Evolutionary conservation across 305 asterid species (phyloP).

Genomic region (Solanum hybrid): DNA sequence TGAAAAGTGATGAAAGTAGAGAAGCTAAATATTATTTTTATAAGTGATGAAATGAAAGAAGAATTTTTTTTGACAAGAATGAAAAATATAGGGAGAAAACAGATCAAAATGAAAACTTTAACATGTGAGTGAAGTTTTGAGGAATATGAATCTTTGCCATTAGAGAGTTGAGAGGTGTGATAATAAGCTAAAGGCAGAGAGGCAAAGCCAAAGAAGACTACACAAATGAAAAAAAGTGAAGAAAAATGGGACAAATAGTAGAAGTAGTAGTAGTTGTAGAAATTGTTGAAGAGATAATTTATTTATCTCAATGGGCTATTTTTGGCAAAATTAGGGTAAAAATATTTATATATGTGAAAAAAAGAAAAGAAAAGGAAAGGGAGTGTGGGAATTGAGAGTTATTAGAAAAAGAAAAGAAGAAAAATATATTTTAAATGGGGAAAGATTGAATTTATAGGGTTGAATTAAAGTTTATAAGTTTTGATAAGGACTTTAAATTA

Average conservation of each 20-base stretch:
- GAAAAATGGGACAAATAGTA: constrained; percentile 4
- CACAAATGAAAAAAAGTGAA: constrained; percentile 5
- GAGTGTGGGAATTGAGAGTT: background rate
- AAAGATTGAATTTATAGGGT: background rate
- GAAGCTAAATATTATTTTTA: background rate
- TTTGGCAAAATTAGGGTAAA: constrained; percentile 28
- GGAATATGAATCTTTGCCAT: constrained; percentile 14
- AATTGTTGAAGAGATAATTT: constrained; percentile 15
- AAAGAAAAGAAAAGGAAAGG: background rate
- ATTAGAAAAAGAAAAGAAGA: background rate
- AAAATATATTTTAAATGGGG: background rate
- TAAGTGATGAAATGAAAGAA: background rate
- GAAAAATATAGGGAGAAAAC: constrained; percentile 6
- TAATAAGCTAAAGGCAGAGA: background rate
- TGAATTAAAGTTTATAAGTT: background rate
- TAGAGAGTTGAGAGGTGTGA: background rate
- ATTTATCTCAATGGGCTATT: constrained; percentile 30
- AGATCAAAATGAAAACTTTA: constrained; percentile 20
- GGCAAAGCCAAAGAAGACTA: constrained; percentile 10
- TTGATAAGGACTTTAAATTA: background rate
- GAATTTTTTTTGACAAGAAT: background rate
- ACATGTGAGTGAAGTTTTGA: constrained; percentile 24
- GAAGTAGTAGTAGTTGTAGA: constrained; percentile 11
- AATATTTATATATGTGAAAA: background rate
- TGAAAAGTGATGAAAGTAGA: background rate